Conservation (phyloP, 305 asterid species). For the Solanum aculeatissimum region DNA sequence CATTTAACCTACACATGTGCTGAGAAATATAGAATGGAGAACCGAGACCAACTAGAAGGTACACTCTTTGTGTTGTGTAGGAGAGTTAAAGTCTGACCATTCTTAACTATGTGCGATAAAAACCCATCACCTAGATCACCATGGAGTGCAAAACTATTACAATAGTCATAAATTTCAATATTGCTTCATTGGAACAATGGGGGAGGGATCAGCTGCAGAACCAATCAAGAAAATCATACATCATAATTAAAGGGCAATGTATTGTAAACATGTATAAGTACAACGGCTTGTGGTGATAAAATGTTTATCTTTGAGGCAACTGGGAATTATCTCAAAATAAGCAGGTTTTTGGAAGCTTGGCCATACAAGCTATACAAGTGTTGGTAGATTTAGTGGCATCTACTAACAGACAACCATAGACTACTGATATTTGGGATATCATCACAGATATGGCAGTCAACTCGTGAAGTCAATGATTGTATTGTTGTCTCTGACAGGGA, state of each 20-base stretch:
- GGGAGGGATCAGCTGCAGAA: background rate
- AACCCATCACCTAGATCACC: background rate
- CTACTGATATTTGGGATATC: background rate
- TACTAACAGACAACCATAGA: background rate
- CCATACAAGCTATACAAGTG: background rate
- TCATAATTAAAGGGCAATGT: background rate
- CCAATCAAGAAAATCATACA: background rate
- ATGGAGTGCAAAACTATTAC: background rate
- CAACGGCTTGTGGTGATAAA: background rate
- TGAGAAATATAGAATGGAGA: background rate
- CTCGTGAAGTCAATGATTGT: background rate
- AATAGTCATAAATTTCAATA: background rate
- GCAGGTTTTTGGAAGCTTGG: background rate
- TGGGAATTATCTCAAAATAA: background rate
- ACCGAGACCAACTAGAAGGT: background rate
- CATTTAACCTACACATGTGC: background rate
- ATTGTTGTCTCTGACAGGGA: background rate
- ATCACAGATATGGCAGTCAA: background rate
- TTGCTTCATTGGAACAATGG: background rate
- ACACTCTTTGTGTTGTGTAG: background rate
- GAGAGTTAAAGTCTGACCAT: background rate
- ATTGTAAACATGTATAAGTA: background rate
- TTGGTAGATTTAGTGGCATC: background rate
- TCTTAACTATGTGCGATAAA: background rate
- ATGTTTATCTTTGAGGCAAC: background rate